These are phyloP conservation scores for Myochromella boudieri DNA, from an alignment of 768 basidiomycete species.

Conservation along the genomic window DNA sequence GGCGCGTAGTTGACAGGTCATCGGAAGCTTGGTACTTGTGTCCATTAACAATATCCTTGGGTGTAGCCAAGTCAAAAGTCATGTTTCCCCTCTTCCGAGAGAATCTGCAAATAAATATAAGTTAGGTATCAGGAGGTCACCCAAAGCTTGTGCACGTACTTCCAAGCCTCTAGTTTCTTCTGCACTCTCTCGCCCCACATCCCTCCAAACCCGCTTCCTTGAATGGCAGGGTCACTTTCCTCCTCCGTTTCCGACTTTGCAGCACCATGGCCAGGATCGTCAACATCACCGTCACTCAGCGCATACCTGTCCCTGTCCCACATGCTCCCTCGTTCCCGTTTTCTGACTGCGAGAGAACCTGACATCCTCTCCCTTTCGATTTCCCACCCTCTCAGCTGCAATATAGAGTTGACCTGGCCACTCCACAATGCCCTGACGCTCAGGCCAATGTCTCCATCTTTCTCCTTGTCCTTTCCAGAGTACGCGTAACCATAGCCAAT, in stretches of 20 bases:
- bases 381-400: conserved; percentile 39
- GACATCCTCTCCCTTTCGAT: conserved; percentile 19
- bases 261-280: conserved; percentile 18
- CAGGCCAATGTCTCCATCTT: conserved; percentile 33
- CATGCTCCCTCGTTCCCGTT: conserved; percentile 12
- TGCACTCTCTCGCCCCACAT: conserved; percentile 45
- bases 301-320: conserved; percentile 22
- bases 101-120: conserved; percentile 12
- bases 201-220: conserved; percentile 26
- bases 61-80: conserved; percentile 17
- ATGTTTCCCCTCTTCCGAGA: conserved; percentile 23
- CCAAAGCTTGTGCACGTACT: too few species aligned
- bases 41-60: conserved; percentile 2
- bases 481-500: conserved; percentile 1
- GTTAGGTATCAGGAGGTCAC: too few species aligned
- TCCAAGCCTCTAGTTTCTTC: conserved; percentile 45
- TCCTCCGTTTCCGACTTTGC: conserved; percentile 42
- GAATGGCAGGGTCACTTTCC: conserved; percentile 37
- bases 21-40: not conserved
- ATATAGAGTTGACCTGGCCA: conserved; percentile 36
- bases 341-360: conserved; percentile 7
- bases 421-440: conserved; percentile 45
- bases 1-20: conserved; percentile 11
- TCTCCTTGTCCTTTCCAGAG: conserved; percentile 22
- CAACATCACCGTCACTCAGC: conserved; percentile 42